Conservation (phyloP, 2,329 filamentous ascomycete genomes). For the Talaromyces sp. region DNA sequence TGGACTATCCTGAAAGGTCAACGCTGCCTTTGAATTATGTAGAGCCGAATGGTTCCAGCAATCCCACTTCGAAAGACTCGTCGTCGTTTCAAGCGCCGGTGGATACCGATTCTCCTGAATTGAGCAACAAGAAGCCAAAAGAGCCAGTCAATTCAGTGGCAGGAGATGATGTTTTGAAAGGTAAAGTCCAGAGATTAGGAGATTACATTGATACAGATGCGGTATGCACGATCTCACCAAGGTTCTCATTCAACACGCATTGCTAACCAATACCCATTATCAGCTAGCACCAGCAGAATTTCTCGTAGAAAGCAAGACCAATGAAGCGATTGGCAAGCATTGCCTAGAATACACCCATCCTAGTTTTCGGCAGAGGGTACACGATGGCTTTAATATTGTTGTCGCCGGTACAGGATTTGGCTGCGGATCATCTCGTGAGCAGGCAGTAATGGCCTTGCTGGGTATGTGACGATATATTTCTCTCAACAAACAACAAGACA, state of each 20-base stretch:
- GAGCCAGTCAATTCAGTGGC: background rate
- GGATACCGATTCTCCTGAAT: background rate
- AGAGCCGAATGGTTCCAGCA: conserved; percentile 9
- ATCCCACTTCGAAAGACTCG: background rate
- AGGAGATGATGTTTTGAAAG: conserved; percentile 22
- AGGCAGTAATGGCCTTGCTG: conserved; percentile 42
- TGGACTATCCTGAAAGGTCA: background rate
- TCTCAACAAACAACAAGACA: background rate
- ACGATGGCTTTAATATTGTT: conserved; percentile 39
- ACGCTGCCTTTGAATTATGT: conserved; percentile 7
- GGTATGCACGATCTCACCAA: conserved; percentile 22
- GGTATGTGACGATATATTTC: conserved; percentile 21
- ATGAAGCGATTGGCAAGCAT: conserved; percentile 37
- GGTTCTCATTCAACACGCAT: background rate
- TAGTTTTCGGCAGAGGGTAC: conserved; percentile 37
- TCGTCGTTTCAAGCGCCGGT: background rate
- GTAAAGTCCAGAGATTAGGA: conserved; percentile 41
- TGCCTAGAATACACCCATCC: conserved; percentile 43
- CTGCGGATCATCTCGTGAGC: conserved; percentile 45
- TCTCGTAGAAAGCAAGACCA: conserved; percentile 28
- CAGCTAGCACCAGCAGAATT: conserved; percentile 43
- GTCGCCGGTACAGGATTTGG: conserved; percentile 49
- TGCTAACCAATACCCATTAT: background rate
- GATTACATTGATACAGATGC: conserved; percentile 46
- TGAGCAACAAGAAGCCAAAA: background rate